Base-by-base conservation (phyloP, 164 flowering plant genomes). In the Liriodendron chinense region DNA sequence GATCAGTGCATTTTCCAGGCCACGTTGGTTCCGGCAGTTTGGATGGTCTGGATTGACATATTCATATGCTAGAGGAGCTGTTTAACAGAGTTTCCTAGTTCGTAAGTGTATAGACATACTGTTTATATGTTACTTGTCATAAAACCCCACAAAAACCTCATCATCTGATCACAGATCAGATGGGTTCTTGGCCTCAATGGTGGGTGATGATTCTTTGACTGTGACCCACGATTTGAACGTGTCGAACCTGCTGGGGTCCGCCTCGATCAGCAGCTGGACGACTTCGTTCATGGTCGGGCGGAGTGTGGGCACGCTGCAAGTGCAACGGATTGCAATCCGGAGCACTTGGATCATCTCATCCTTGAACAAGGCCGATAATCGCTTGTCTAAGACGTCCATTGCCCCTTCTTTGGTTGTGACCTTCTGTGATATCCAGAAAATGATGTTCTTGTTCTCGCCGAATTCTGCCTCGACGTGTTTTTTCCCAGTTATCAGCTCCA, bases 201-300 rank as follows among this genome's bases (percentile, higher is more conserved):
- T 75, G 75, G 82, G 71, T 64, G 81, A 67, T 68, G 81, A 22
- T 61, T 85, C 88, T 70, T 87, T 88, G 78, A 79, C 70, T 84
- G 87, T 87, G 68, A 73, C 78, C 23, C 87, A 74, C 21, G 85
- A 81, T 80, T 87, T 88, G 86, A 82, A 84, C 59, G 89, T 81
- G 65, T 83, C 80, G 74, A 83, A 83, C 78, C 75, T 86, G 83
- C 88, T 86, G 2, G 98, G 98, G 78, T 91, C 97, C 0, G 95
- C 91, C 48, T 92, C 97, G 20, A 75, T 83, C 72, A 96, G 86
- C 80, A 88, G 67, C 84, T 91, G 94, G 49, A 89, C 97, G 10
- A 89, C 97, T 81, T 94, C 99, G 23, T 86, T 92, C 99, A 96
- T 96, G 21, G 91, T 86, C 4, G 99, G 99, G 6, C 99, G 95